Evolutionary conservation across 2,329 filamentous ascomycete genomes (phyloP).

Genomic region (Hymenoscyphus scutula): DNA sequence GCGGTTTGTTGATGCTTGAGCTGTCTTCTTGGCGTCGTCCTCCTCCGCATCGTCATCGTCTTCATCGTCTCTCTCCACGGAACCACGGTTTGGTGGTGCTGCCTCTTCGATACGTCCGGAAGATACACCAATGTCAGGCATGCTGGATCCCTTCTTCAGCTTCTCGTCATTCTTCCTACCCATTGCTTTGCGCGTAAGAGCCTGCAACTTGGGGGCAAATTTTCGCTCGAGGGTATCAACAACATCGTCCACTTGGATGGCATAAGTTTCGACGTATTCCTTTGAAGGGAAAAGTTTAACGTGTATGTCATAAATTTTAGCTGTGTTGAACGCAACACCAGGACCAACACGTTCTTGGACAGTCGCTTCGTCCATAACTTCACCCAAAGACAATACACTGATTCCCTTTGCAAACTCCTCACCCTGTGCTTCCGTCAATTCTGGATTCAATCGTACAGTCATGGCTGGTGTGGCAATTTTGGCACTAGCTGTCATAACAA

Average conservation of each 20-base stretch:
- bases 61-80: slow-evolving; percentile 60
- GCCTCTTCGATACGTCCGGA: slow-evolving; percentile 55
- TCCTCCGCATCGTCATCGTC: slow-evolving; percentile 58
- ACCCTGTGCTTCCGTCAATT: slow-evolving; percentile 65
- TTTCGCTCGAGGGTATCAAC: slow-evolving; percentile 75
- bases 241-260: slow-evolving; percentile 76
- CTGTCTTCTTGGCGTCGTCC: slow-evolving; percentile 72
- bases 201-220: slow-evolving; percentile 70
- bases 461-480: slow-evolving; percentile 88
- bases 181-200: slow-evolving; percentile 71
- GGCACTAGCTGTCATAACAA: slow-evolving; percentile 93
- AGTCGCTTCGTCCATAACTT: slow-evolving; percentile 76
- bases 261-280: slow-evolving; percentile 84
- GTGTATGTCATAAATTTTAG: slow-evolving; percentile 81
- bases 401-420: slow-evolving; percentile 89
- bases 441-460: slow-evolving; percentile 75
- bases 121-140: slow-evolving; percentile 72
- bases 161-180: slow-evolving; percentile 73
- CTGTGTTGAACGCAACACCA: slow-evolving; percentile 64
- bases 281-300: slow-evolving; percentile 79
- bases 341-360: slow-evolving; percentile 78
- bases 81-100: slow-evolving; percentile 42
- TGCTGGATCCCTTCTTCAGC: slow-evolving; percentile 60
- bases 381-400: slow-evolving; percentile 77
- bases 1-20: slow-evolving; percentile 67